These are phyloP conservation scores for Heliocybe sulcata DNA, from an alignment of 1,284 basidiomycete species.

Conservation along the genomic window DNA sequence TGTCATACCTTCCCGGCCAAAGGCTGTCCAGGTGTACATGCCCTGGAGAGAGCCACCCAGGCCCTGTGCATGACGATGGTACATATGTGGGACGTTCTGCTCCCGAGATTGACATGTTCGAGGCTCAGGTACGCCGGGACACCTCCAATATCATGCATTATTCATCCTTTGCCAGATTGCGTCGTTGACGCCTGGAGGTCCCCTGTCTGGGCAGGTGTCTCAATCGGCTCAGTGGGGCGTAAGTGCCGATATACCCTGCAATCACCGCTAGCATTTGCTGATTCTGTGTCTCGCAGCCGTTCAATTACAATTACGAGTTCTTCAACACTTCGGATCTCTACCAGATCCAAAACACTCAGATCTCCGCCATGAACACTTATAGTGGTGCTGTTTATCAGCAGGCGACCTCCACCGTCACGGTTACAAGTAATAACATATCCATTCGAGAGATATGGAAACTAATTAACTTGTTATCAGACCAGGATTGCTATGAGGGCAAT, in stretches of 20 bases:
- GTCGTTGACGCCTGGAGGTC: conserved; percentile 32
- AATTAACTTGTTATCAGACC: conserved; percentile 19
- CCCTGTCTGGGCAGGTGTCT: conserved; percentile 41
- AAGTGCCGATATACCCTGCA: conserved; percentile 20
- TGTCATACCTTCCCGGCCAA: conserved; percentile 79
- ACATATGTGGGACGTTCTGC: conserved; percentile 67
- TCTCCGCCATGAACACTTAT: conserved; percentile 42
- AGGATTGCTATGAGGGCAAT: conserved; percentile 42
- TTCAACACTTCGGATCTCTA: conserved; percentile 39
- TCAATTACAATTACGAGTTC: conserved; percentile 52
- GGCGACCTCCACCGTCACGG: conserved; percentile 46
- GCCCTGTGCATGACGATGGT: conserved; percentile 47
- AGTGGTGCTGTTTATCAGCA: conserved; percentile 53
- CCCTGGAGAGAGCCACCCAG: conserved; percentile 60
- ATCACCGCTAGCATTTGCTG: conserved; percentile 16
- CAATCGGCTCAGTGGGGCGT: conserved; percentile 60
- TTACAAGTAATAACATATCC: background rate
- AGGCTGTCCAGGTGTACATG: conserved; percentile 73
- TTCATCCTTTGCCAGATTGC: background rate
- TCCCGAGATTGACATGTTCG: conserved; percentile 76
- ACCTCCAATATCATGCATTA: background rate
- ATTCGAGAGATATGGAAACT: background rate
- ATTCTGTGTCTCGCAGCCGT: conserved; percentile 38
- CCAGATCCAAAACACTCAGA: conserved; percentile 37
- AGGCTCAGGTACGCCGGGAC: conserved; percentile 42